A percentile compares a stretch with the other conserved stretches of the same genome.
These are phyloP conservation scores for Hibiscus trionum DNA, from an alignment of 345 rosid genomes.

Conservation along the genomic window DNA sequence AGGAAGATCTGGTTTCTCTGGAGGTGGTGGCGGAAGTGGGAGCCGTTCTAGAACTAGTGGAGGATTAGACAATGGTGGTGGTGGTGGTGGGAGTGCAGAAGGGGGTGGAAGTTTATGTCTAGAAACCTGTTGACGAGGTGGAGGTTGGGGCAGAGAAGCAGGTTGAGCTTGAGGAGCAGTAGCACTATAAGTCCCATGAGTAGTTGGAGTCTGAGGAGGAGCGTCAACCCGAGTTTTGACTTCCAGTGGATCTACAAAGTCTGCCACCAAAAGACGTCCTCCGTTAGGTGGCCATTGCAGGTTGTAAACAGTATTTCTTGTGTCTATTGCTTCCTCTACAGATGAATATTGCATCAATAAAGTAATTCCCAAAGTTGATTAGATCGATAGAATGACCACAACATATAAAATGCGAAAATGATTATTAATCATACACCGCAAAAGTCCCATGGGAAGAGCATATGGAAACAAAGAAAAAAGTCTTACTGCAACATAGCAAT, in stretches of 20 bases:
- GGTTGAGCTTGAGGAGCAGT: constrained; percentile 20
- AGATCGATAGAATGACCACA: background rate
- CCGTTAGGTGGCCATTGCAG: constrained; percentile 88
- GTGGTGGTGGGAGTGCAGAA: constrained; percentile 49
- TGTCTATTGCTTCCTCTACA: constrained; percentile 70
- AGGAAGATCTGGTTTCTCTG: constrained; percentile 72
- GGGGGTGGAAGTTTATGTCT: constrained; percentile 59
- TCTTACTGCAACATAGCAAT: constrained; percentile 86
- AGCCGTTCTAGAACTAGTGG: constrained; percentile 42
- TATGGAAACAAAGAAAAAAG: constrained; percentile 18
- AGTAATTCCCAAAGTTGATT: background rate
- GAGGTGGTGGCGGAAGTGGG: constrained; percentile 57
- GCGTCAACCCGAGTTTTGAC: constrained; percentile 55
- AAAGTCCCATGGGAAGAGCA: constrained; percentile 9
- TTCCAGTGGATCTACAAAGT: constrained; percentile 80
- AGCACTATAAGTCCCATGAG: constrained; percentile 23
- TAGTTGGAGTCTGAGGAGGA: constrained; percentile 40
- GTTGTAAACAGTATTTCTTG: constrained; percentile 72
- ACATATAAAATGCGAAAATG: background rate
- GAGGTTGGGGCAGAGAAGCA: constrained; percentile 41
- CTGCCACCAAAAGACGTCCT: constrained; percentile 72
- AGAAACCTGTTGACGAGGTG: constrained; percentile 42
- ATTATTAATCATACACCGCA: background rate
- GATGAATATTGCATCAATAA: constrained; percentile 66
- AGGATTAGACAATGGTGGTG: constrained; percentile 46